phyloP scores from a whole-genome alignment of 768 basidiomycete genomes.

The Boletus reticulatus region DNA sequence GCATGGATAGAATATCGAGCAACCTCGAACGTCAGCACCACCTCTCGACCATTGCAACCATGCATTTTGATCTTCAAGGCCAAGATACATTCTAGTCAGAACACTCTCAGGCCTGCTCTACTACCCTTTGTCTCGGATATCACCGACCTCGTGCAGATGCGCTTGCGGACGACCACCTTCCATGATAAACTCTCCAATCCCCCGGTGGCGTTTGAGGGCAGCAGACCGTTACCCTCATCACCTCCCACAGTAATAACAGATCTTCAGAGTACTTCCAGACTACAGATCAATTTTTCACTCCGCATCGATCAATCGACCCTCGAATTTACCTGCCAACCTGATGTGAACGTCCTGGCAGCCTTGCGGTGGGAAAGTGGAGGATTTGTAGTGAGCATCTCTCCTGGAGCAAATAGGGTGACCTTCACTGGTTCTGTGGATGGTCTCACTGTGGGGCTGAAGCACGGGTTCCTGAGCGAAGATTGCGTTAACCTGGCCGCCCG shows the following conservation, averaged over 20 bases:
- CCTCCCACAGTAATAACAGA: slow-evolving; percentile 18
- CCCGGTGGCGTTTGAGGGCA: slow-evolving; percentile 8
- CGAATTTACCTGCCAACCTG: slow-evolving; percentile 84
- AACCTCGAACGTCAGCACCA: slow-evolving; percentile 39
- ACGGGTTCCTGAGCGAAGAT: slow-evolving; percentile 82
- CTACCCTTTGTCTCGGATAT: slow-evolving; percentile 84
- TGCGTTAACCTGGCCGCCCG: slow-evolving; percentile 78
- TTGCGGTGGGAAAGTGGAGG: slow-evolving; percentile 95
- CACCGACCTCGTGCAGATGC: slow-evolving; percentile 63
- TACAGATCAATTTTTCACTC: slow-evolving; percentile 82
- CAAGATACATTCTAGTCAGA: slow-evolving; percentile 87
- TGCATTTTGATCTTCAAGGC: slow-evolving; percentile 77
- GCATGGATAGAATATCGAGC: slow-evolving; percentile 84
- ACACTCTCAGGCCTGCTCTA: slow-evolving; percentile 76
- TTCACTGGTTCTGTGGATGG: slow-evolving; percentile 82
- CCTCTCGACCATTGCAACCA: slow-evolving; percentile 42
- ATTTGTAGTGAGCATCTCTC: slow-evolving; percentile 75
- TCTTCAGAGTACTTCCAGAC: slow-evolving; percentile 37
- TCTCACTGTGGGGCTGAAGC: slow-evolving; percentile 75
- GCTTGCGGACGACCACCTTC: slow-evolving; percentile 54
- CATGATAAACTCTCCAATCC: slow-evolving; percentile 17
- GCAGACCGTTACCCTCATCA: slow-evolving; percentile 5
- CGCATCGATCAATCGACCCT: slow-evolving; percentile 90
- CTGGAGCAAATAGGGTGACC: slow-evolving; percentile 66
- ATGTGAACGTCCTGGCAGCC: slow-evolving; percentile 88